Base-by-base conservation (phyloP, 2,329 filamentous ascomycete species). In the Escovopsis sp. region DNA sequence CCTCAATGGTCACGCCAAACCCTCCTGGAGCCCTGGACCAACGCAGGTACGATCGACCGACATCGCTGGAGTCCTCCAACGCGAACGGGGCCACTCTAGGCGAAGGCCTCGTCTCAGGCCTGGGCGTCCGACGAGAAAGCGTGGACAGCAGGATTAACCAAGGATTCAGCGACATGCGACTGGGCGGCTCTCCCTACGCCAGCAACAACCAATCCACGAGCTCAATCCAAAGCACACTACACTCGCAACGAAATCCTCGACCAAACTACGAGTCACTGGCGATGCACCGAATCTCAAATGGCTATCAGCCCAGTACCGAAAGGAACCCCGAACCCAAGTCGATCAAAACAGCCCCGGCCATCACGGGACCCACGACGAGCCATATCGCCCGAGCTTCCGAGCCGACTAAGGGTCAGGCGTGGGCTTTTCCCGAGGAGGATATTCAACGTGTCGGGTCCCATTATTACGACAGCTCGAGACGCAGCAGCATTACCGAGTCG, bases 381-480 rank as follows among this genome's bases (percentile, higher is more conserved):
- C 75, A 65, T 53, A 84, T 71, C 64, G 81, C 74, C 53, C 79
- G 67, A 50, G 84, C 84, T 33, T 79, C 81, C 27, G 81, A 85
- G 56, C 83, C 84, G 5, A 88, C 81, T 10, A 86, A 86, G 58
- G 84, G 84, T 56, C 83, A 82, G 57, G 80, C 84, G 5, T 89
- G 84, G 83, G 84, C 84, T 49, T 88, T 88, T 51, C 83, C 84
- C 1, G 83, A 85, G 53, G 76, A 81, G 41, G 74, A 79, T 40
- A 76, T 81, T 3, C 68, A 73, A 44, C 62, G 70, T 42, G 54
- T 69, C 12, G 46, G 48, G 55, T 44, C 65, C 60, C 31, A 69
- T 50, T 37, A 41, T 38, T 74, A 74, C 32, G 63, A 72, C 36
- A 74, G 79, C 42, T 87, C 83, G 9, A 71, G 83, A 45, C 74